Conservation (phyloP, 2,329 filamentous ascomycete species). For the Nemania diffusa region DNA sequence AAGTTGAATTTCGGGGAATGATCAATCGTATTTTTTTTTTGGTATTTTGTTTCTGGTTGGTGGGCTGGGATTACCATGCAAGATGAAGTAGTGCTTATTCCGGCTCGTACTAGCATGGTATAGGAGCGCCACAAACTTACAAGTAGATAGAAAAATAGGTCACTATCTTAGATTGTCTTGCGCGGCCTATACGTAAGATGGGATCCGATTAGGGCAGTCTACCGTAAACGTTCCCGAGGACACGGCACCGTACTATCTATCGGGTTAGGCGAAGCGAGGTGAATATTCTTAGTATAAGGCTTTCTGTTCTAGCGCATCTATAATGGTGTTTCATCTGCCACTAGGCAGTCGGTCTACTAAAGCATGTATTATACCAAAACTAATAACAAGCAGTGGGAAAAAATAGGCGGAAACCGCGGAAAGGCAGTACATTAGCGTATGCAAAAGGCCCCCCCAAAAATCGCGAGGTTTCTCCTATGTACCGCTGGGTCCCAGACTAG, state of each 20-base stretch:
- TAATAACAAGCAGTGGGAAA: not conserved
- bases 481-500: conserved; percentile 10
- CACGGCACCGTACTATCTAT: not conserved
- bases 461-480: not conserved
- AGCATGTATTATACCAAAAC: conserved; percentile 1
- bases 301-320: conserved; percentile 24
- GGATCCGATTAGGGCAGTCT: not conserved
- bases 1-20: conserved; percentile 9
- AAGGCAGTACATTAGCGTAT: not conserved
- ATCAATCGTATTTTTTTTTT: conserved; percentile 3
- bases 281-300: conserved; percentile 6
- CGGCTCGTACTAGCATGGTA: not conserved
- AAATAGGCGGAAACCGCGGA: not conserved
- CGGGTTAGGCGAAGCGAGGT: not conserved
- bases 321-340: not conserved
- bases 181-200: not conserved
- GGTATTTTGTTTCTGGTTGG: not conserved
- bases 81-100: not conserved
- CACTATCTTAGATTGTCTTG: not conserved
- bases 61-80: not conserved
- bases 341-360: conserved; percentile 2
- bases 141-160: not conserved
- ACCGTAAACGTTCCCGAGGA: not conserved
- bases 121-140: not conserved
- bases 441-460: conserved; percentile 5